These are phyloP conservation scores for Rostrohypoxylon terebratum DNA, from an alignment of 495 filamentous ascomycete genomes.

Conservation along the genomic window DNA sequence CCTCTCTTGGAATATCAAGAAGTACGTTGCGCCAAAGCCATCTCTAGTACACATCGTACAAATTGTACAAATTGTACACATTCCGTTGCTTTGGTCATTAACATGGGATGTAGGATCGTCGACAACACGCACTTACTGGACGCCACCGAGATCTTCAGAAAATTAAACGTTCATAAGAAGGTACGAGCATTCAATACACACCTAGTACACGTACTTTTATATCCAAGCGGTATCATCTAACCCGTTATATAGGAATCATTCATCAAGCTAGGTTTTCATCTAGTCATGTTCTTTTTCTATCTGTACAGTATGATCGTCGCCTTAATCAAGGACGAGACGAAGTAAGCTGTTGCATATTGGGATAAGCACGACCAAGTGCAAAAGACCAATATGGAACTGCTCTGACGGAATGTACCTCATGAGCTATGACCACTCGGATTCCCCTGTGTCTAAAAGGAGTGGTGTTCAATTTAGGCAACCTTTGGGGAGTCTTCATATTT, in stretches of 20 bases:
- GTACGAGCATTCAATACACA: constrained; percentile 58
- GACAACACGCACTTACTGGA: constrained; percentile 97
- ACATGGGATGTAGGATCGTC: constrained; percentile 74
- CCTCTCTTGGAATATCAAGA: constrained; percentile 94
- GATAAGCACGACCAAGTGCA: constrained; percentile 8
- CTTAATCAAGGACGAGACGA: constrained; percentile 92
- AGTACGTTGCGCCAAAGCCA: constrained; percentile 67
- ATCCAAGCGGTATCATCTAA: constrained; percentile 1
- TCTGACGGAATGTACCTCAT: constrained; percentile 22
- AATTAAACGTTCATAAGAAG: constrained; percentile 99
- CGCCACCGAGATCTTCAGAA: constrained; percentile 99
- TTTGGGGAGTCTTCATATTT: constrained; percentile 29
- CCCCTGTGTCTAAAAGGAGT: constrained; percentile 16
- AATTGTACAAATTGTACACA: too few relatives aligned
- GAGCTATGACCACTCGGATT: constrained; percentile 26
- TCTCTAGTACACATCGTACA: too few relatives aligned
- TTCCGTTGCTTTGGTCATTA: constrained; percentile 25
- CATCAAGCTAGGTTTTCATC: constrained; percentile 98
- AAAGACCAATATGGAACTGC: constrained; percentile 20
- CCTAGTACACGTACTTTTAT: background rate
- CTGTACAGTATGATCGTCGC: constrained; percentile 99
- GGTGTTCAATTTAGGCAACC: constrained; percentile 27
- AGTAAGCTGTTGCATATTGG: constrained; percentile 62
- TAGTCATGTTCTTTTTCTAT: constrained; percentile 99
- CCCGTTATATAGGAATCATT: constrained; percentile 83